phyloP scores from a whole-genome alignment of 2,329 filamentous ascomycete genomes.

The Verticillium zaregamsianum region DNA sequence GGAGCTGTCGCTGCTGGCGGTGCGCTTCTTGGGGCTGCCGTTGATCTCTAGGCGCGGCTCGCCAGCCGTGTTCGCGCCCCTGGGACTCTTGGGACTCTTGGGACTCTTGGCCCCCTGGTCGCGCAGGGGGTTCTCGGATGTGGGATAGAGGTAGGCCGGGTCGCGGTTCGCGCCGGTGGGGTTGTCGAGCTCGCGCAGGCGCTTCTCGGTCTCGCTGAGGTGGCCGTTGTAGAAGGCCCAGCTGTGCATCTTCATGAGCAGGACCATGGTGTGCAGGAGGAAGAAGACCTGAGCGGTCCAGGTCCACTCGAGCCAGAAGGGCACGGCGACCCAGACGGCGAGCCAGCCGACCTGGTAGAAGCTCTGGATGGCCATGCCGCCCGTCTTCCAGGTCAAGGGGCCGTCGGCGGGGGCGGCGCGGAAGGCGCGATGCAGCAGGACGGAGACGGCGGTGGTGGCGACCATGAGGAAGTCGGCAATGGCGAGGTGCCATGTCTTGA shows the following conservation, averaged over 20 bases:
- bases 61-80: slow-evolving; percentile 15
- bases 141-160: slow-evolving; percentile 74
- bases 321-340: slow-evolving; percentile 74
- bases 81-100: slow-evolving; percentile 10
- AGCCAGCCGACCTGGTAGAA: slow-evolving; percentile 78
- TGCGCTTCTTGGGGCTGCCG: slow-evolving; percentile 3
- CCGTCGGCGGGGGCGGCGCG: slow-evolving; percentile 46
- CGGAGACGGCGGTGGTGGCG: slow-evolving; percentile 61
- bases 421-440: slow-evolving; percentile 70
- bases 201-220: slow-evolving; percentile 78
- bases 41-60: neutral
- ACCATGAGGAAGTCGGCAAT: slow-evolving; percentile 86
- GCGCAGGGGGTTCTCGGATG: slow-evolving; percentile 48
- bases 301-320: slow-evolving; percentile 83
- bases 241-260: slow-evolving; percentile 99
- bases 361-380: slow-evolving; percentile 81
- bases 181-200: slow-evolving; percentile 73
- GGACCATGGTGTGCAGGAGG: slow-evolving; percentile 80
- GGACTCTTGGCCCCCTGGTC: slow-evolving; percentile 19
- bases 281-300: slow-evolving; percentile 98
- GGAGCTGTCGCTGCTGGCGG: slow-evolving; percentile 15
- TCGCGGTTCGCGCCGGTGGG: slow-evolving; percentile 54
- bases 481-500: slow-evolving; percentile 84
- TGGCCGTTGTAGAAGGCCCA: slow-evolving; percentile 99
- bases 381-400: slow-evolving; percentile 66